Evolutionary conservation across 805 yeast genomes (phyloP).

Genomic region (Ogataea henricii): DNA sequence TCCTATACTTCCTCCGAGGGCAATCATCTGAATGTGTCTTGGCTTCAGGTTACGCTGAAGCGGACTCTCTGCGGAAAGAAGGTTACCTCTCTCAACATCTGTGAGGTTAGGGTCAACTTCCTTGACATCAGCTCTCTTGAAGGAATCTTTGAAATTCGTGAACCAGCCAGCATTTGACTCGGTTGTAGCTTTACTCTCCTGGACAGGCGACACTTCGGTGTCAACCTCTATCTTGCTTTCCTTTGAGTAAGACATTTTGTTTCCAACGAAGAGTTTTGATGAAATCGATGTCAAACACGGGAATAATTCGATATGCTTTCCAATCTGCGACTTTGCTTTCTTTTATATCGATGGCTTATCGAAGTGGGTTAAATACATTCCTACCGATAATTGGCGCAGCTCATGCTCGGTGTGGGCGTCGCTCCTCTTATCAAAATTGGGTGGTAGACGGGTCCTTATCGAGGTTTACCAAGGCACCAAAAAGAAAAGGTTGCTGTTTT

Average conservation of each 20-base stretch:
- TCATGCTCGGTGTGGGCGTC: not conserved
- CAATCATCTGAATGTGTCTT: conserved; percentile 78
- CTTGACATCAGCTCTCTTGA: conserved; percentile 36
- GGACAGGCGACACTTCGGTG: conserved; percentile 27
- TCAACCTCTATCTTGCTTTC: conserved; percentile 28
- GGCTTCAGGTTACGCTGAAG: conserved; percentile 53
- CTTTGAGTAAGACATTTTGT: conserved; percentile 17
- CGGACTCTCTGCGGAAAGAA: conserved; percentile 50
- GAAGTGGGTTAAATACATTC: not conserved
- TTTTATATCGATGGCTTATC: conserved; percentile 1
- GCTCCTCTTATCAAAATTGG: not conserved
- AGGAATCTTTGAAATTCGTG: conserved; percentile 31
- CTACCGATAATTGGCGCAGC: conserved; percentile 1
- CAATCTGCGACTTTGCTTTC: not conserved
- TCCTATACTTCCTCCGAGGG: conserved; percentile 83
- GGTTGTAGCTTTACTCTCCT: conserved; percentile 9
- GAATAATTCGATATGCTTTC: not conserved
- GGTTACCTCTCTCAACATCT: conserved; percentile 49
- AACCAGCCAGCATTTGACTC: conserved; percentile 18
- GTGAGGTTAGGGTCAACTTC: conserved; percentile 46
- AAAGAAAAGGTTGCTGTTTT: not conserved
- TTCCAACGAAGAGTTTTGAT: not conserved
- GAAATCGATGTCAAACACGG: not conserved
- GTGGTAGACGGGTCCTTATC: not conserved
- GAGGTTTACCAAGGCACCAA: conserved; percentile 1